phyloP scores from a whole-genome alignment of 768 basidiomycete species.

The Mycena venus region DNA sequence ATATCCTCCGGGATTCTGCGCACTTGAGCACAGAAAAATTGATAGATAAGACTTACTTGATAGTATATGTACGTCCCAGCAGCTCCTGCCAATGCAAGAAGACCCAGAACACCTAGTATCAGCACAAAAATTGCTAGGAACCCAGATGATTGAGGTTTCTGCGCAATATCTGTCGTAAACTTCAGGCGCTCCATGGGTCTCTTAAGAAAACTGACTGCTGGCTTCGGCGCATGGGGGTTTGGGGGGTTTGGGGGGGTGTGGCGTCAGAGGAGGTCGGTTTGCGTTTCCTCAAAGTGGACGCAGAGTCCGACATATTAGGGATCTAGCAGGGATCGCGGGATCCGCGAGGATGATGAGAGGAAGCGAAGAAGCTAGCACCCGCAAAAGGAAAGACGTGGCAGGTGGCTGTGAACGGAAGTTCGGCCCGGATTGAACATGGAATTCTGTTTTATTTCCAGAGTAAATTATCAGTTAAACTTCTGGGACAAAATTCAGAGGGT shows the following conservation, averaged over 20 bases:
- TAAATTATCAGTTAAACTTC: no score
- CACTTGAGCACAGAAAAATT: neutral
- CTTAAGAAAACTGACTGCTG: neutral
- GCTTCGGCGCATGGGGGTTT: no score
- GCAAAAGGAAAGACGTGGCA: neutral
- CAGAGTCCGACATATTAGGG: no score
- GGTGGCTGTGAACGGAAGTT: no score
- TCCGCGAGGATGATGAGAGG: neutral
- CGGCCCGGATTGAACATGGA: no score
- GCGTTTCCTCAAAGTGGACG: no score
- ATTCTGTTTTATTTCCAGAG: no score
- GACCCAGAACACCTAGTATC: neutral
- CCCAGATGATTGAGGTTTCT: constrained; percentile 1
- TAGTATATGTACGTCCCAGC: constrained; percentile 23
- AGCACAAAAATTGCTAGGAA: neutral
- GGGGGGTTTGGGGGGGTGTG: no score
- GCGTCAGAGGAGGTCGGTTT: no score
- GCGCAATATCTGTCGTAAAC: neutral
- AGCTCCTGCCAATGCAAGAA: constrained; percentile 1
- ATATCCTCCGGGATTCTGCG: constrained; percentile 25
- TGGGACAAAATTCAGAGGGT: no score
- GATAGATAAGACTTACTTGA: neutral
- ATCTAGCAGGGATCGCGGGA: no score
- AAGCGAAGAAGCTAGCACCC: no score
- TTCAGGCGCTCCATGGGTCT: neutral